A percentile compares a stretch with the other conserved stretches of the same genome.
phyloP scores from a whole-genome alignment of 768 basidiomycete genomes.

The Macrolepiota dolichaula region DNA sequence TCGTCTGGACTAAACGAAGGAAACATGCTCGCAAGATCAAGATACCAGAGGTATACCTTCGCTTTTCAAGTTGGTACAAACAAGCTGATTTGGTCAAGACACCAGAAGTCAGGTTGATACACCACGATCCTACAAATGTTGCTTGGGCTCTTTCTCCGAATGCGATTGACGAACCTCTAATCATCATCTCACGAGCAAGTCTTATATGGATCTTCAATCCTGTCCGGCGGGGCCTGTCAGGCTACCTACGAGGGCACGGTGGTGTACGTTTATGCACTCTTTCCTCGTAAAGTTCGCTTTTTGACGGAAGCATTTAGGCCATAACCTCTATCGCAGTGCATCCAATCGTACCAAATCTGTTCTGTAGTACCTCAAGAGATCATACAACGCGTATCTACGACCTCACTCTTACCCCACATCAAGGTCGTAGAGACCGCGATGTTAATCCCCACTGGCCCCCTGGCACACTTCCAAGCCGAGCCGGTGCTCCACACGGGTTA shows the following conservation, averaged over 20 bases:
- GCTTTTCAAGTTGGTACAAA: background rate
- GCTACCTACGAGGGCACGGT: constrained; percentile 66
- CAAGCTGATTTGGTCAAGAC: background rate
- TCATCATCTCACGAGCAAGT: constrained; percentile 53
- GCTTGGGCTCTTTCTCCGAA: constrained; percentile 56
- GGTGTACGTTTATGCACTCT: constrained; percentile 43
- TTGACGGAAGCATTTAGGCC: constrained; percentile 26
- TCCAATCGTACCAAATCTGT: constrained; percentile 51
- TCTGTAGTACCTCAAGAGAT: constrained; percentile 74
- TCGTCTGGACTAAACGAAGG: constrained; percentile 32
- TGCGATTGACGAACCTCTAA: constrained; percentile 50
- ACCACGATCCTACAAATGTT: constrained; percentile 34
- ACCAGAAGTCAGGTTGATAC: constrained; percentile 16
- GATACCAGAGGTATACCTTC: constrained; percentile 29
- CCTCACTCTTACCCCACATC: constrained; percentile 31
- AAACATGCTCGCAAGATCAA: constrained; percentile 31
- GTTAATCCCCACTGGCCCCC: constrained; percentile 62
- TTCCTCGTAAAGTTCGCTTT: background rate
- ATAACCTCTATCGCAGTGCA: constrained; percentile 72
- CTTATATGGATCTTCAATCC: constrained; percentile 56
- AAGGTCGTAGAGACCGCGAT: constrained; percentile 11
- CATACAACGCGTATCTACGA: constrained; percentile 70
- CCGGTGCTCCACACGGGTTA: constrained; percentile 69
- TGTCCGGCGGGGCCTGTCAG: constrained; percentile 32
- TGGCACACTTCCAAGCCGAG: constrained; percentile 42